Base-by-base conservation (phyloP, 441 rosid genomes). In the Aquilaria agallochum region DNA sequence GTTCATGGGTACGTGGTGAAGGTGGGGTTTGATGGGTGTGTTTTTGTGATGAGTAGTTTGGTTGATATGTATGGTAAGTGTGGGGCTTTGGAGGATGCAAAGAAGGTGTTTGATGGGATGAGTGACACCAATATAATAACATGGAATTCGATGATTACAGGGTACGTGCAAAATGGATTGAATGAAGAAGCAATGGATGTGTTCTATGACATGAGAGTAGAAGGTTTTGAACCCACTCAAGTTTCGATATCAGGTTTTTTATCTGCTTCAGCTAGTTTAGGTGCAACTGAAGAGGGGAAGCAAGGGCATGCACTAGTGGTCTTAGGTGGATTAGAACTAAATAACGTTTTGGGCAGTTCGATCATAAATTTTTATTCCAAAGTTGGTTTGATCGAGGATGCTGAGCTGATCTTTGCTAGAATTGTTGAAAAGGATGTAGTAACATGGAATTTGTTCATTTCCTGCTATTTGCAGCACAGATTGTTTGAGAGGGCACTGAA, bases 391-490 rank as follows among this genome's bases (percentile, higher is more conserved):
- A 55, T 89, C 9, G 86, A 81, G 74, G 82, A 82, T 68, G 92
- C 87, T 30, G 81, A 86, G 79, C 66, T 79, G 66, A 73, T 80
- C 20, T 87, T 89, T 59, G 55, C 66, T 70, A 74, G 71, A 53
- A 79, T 88, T 75, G 2, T 65, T 15, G 82, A 68, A 31, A 89
- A 78, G 56, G 97, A 92, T 75, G 80, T 72, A 31, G 95, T 89
- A 3, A 80, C 88, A 15, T 92, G 96, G 95, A 92, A 92, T 82
- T 68, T 92, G 69, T 73, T 92, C 12, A 76, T 89, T 53, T 83
- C 87, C 20, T 74, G 83, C 58, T 89, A 82, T 67, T 81, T 87
- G 70, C 84, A 62, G 49, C 58, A 64, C 33, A 79, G 83, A n/a
- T 67, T 73, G 68, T 67, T 74, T 60, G 79, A 79, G 50, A 74